phyloP scores from a whole-genome alignment of 768 basidiomycete genomes.

The Boletus subparvulus region DNA sequence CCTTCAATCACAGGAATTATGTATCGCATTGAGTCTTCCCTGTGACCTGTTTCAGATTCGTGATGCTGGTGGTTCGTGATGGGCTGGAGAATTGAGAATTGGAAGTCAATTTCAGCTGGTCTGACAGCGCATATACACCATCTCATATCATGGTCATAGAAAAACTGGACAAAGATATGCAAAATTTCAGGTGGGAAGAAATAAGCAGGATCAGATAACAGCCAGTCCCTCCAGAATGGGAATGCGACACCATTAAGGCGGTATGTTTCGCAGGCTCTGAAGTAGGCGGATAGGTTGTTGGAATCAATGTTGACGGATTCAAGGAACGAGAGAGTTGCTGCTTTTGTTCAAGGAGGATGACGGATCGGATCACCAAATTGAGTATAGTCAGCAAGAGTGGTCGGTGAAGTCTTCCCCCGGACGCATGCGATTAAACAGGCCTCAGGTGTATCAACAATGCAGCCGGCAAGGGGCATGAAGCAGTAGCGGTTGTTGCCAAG shows the following conservation, averaged over 20 bases:
- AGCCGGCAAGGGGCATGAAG: background rate
- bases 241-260: slow-evolving; percentile 7
- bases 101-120: slow-evolving; percentile 5
- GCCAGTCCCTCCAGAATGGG: slow-evolving; percentile 41
- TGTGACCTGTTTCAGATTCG: background rate
- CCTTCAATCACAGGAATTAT: background rate
- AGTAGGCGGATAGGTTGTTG: background rate
- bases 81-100: background rate
- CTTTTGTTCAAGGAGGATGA: slow-evolving; percentile 25
- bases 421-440: slow-evolving; percentile 31
- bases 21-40: background rate
- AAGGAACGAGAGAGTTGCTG: slow-evolving; percentile 15
- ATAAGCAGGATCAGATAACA: slow-evolving; percentile 30
- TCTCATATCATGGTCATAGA: slow-evolving; percentile 39
- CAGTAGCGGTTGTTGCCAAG: slow-evolving; percentile 10
- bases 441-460: slow-evolving; percentile 35
- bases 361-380: slow-evolving; percentile 32
- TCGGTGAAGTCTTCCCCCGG: slow-evolving; percentile 28
- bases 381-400: slow-evolving; percentile 32
- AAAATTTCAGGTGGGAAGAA: slow-evolving; percentile 40
- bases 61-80: background rate
- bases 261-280: background rate
- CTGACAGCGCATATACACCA: slow-evolving; percentile 39
- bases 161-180: slow-evolving; percentile 39
- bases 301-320: background rate